Base-by-base conservation (phyloP, 2,329 filamentous ascomycete species). In the Clonostachys chloroleuca region DNA sequence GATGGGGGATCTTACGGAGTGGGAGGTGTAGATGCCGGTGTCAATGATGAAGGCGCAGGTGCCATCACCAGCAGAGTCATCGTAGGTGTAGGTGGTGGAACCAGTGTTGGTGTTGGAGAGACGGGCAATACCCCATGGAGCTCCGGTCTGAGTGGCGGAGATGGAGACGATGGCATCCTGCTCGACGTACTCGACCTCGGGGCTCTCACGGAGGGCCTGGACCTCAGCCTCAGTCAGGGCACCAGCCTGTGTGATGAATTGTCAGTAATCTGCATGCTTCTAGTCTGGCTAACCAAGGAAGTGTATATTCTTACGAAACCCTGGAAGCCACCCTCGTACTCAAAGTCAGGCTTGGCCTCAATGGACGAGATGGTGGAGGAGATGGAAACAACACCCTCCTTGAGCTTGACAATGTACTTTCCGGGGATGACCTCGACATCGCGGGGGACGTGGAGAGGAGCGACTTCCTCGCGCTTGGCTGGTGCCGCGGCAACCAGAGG, bases 1-100 rank as follows among this genome's bases (percentile, higher is more conserved):
- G 24, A 30, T 30, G 24, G 24, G 24, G 24, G 8, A 30, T 30
- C 24, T 30, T 30, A 30, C 59, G 10, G 51, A 49, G 53, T 68
- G 65, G 5, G 53, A 52, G 5, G 53, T 20, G 17, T 51, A 55
- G 49, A 68, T 65, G 13, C 69, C 68, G 12, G 68, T 66, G 54
- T 72, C 69, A 42, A 73, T 62, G 33, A 72, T 59, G 49, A 72
- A 72, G 24, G 63, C 62, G 17, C 60, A 69, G 7, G 62, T 62
- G 14, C 59, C 64, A 40, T 56, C 53, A 34, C 64, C 68, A 1
- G 63, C 62, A 12, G 49, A 57, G 3, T 55, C 53, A 43, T 68
- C 62, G 48, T 63, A 67, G 44, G 52, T 47, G 52, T 65, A 68
- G 16, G 48, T 50, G 6, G 53, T 55, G 2, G 51, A 42, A 12